These are phyloP conservation scores for Beauveria caledonica DNA, from an alignment of 2,329 filamentous ascomycete species.

Conservation along the genomic window DNA sequence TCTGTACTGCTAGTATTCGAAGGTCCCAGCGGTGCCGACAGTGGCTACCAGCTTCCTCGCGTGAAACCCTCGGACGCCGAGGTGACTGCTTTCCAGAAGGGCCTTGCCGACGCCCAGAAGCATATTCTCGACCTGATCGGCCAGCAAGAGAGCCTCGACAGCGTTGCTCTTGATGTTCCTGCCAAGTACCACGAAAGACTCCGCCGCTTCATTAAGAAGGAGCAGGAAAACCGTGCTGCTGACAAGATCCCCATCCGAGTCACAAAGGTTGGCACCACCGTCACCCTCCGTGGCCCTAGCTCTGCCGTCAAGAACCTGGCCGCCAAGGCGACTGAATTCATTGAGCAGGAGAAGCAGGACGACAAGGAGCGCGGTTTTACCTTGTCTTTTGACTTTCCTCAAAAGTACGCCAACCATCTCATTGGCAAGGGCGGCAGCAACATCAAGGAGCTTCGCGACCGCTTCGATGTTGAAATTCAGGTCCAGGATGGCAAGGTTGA, in stretches of 20 bases:
- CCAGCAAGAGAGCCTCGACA: constrained; percentile 48
- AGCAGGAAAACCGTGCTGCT: constrained; percentile 48
- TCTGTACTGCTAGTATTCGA: constrained; percentile 70
- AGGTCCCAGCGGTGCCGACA: constrained; percentile 42
- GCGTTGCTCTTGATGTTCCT: constrained; percentile 48
- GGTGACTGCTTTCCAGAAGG: constrained; percentile 44
- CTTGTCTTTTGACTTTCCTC: constrained; percentile 82
- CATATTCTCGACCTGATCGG: constrained; percentile 50
- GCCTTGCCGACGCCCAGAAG: constrained; percentile 46
- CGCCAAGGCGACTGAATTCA: constrained; percentile 66
- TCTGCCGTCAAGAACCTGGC: constrained; percentile 64
- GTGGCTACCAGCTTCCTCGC: constrained; percentile 47
- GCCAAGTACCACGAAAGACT: constrained; percentile 57
- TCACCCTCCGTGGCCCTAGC: constrained; percentile 70
- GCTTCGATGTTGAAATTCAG: constrained; percentile 69
- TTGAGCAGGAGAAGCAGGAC: constrained; percentile 82
- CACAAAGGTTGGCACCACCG: constrained; percentile 47
- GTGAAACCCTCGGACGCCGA: constrained; percentile 43
- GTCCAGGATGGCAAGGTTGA: constrained; percentile 91
- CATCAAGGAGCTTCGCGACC: constrained; percentile 57
- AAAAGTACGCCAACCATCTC: constrained; percentile 85
- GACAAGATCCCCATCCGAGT: constrained; percentile 55
- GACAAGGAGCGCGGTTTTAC: constrained; percentile 90
- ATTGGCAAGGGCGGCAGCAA: constrained; percentile 61
- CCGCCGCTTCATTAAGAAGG: constrained; percentile 54